Evolutionary conservation across 2,329 filamentous ascomycete species (phyloP).

Genomic region (Malbranchea cinnamomea): DNA sequence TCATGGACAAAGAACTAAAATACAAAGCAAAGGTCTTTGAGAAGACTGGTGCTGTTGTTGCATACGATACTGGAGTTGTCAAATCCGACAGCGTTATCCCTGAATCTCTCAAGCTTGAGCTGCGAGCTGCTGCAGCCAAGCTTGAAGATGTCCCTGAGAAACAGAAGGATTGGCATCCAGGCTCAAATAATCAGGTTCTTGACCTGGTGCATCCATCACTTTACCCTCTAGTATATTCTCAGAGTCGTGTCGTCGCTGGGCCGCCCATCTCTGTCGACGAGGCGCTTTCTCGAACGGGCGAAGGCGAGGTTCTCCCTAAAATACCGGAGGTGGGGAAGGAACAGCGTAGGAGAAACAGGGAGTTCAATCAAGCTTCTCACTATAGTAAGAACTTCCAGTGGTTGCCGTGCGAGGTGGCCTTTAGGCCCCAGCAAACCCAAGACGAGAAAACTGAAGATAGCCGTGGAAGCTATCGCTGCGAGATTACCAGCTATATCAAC

Average conservation of each 20-base stretch:
- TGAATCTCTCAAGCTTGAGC: slow-evolving; percentile 20
- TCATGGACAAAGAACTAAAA: slow-evolving; percentile 29
- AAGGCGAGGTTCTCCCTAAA: no score
- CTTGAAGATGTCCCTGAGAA: slow-evolving; percentile 38
- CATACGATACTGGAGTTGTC: slow-evolving; percentile 29
- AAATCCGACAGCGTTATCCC: slow-evolving; percentile 37
- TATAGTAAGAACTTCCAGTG: slow-evolving; percentile 31
- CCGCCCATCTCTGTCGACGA: no score
- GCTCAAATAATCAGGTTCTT: slow-evolving; percentile 39
- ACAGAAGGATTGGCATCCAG: slow-evolving; percentile 46
- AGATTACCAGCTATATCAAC: slow-evolving; percentile 30
- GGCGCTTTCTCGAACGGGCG: no score
- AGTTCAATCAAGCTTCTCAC: no score
- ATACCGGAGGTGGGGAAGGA: no score
- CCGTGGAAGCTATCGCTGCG: slow-evolving; percentile 10
- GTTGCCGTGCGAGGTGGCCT: slow-evolving; percentile 30
- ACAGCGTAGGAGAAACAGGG: neutral
- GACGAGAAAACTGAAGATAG: no score
- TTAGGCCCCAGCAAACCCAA: no score
- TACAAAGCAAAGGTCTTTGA: slow-evolving; percentile 30
- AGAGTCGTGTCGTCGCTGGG: no score
- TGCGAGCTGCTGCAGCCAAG: slow-evolving; percentile 29
- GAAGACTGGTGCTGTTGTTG: slow-evolving; percentile 24
- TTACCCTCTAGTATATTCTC: slow-evolving; percentile 11
- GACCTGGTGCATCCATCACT: slow-evolving; percentile 47